Base-by-base conservation (phyloP, 768 basidiomycete species). In the Trametes coccinea region DNA sequence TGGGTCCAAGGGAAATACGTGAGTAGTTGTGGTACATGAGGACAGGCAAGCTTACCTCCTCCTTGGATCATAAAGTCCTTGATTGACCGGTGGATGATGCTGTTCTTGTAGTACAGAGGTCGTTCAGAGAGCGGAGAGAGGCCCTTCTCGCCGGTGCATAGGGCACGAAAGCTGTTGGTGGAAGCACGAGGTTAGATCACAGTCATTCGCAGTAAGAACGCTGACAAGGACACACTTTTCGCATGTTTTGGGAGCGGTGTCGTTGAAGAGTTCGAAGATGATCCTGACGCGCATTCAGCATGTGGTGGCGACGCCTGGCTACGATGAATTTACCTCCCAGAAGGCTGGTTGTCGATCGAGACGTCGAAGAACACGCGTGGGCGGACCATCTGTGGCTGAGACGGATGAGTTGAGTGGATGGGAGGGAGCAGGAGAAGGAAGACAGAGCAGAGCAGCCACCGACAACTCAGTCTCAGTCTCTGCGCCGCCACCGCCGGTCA, bases 111-210 rank as follows among this genome's bases (percentile, higher is more conserved):
- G 76, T 88, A 90, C 4, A 95, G 79, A 5, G 91, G 88, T 9
- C 84, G 73, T n/a, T 87, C 82, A 1, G 84, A 80, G 22, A 79
- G 71, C 0, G 80, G 72, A 0, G 90, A 92, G 6, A 88, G 67
- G 4, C 93, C 94, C 68, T 84, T 86, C 72, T 93, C 90, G 8
- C 94, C 94, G 1, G 93, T 95, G 71, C 90, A 93, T 54, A 96
- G 77, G 3, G 87, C 84, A 46, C 93, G 84, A 72, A 95, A 95
- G 75, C 93, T 95, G 65, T 48, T 10, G 14, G 14, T 16, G n/a
- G 53, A 39, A 53, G 8, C 22, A 59, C 45, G 44, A 34, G 17
- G 50, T 44, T 59, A 60, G 46, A 40, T 4, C 1, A 17, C 14
- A 5, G 1, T 31, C 27, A 43, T 43, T 37, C 34, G 41, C 41